Evolutionary conservation across 768 basidiomycete genomes (phyloP).

Genomic region (Russula olivacea): DNA sequence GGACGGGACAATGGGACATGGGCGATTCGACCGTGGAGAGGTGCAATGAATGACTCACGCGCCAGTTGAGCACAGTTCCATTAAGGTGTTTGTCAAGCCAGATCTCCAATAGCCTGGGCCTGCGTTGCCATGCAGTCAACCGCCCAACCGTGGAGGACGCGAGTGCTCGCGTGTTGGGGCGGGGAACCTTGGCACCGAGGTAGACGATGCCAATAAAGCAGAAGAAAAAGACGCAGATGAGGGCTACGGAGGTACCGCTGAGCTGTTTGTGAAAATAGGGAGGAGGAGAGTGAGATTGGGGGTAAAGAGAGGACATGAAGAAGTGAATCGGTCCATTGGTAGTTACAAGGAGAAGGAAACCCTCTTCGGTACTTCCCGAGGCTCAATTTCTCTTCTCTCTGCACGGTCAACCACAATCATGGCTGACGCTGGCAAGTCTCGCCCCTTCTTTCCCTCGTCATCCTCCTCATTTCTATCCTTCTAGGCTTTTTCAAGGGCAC

Average conservation of each 20-base stretch:
- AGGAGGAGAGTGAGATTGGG: background rate
- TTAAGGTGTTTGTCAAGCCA: slow-evolving; percentile 2
- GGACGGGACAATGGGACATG: background rate
- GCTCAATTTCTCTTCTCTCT: too few relatives aligned
- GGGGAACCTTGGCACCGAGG: background rate
- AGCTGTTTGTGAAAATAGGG: background rate
- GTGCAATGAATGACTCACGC: slow-evolving; percentile 2
- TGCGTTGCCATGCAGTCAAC: background rate
- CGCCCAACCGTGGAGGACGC: background rate
- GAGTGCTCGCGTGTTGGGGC: background rate
- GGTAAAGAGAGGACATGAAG: background rate
- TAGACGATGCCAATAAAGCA: background rate
- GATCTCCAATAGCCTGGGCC: slow-evolving; percentile 18
- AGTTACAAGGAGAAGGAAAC: background rate
- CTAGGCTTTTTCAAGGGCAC: slow-evolving; percentile 84
- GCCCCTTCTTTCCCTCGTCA: background rate
- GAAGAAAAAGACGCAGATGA: background rate
- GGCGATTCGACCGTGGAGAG: background rate
- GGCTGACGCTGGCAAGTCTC: slow-evolving; percentile 24
- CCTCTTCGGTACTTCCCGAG: background rate
- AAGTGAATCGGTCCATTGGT: background rate
- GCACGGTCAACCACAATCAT: slow-evolving; percentile 4
- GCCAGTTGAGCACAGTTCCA: slow-evolving; percentile 2
- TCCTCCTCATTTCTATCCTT: background rate
- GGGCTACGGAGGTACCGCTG: background rate